phyloP scores from a whole-genome alignment of 805 yeast species.

The Schizosaccharomyces lindneri region DNA sequence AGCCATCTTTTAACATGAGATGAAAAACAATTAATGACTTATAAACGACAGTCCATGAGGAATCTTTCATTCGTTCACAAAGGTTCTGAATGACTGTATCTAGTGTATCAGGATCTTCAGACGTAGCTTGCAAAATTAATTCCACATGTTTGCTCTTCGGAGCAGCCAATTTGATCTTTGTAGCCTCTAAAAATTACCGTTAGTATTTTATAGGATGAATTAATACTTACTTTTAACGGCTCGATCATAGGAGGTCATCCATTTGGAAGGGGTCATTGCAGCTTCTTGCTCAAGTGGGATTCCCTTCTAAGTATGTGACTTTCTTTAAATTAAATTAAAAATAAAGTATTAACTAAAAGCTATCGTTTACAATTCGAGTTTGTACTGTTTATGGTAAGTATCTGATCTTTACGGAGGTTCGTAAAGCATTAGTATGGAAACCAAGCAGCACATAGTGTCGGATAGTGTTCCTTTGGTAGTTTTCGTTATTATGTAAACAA shows the following conservation, averaged over 20 bases:
- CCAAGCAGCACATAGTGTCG: too few species aligned
- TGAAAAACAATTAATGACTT: constrained; percentile 68
- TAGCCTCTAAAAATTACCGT: background rate
- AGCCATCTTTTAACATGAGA: constrained; percentile 82
- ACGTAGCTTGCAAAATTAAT: constrained; percentile 55
- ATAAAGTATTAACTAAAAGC: too few species aligned
- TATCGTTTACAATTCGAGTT: too few species aligned
- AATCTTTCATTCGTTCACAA: background rate
- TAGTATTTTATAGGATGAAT: background rate
- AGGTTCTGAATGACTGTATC: constrained; percentile 30
- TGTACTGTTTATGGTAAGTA: too few species aligned
- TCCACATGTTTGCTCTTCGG: constrained; percentile 91
- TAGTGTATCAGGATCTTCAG: constrained; percentile 35
- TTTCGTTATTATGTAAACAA: too few species aligned
- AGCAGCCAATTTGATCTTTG: constrained; percentile 44
- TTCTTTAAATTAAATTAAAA: too few species aligned
- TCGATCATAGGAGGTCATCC: background rate
- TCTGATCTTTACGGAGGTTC: too few species aligned
- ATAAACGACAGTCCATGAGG: constrained; percentile 30
- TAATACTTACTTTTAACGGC: background rate
- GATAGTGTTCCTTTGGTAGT: too few species aligned
- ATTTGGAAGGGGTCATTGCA: background rate
- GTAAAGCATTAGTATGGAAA: too few species aligned
- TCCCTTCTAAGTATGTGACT: too few species aligned
- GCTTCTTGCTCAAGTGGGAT: background rate